A percentile compares a stretch with the other conserved stretches of the same genome.
Conservation (phyloP, 352 stramenopile species). For the Pythium scleroteichum region DNA sequence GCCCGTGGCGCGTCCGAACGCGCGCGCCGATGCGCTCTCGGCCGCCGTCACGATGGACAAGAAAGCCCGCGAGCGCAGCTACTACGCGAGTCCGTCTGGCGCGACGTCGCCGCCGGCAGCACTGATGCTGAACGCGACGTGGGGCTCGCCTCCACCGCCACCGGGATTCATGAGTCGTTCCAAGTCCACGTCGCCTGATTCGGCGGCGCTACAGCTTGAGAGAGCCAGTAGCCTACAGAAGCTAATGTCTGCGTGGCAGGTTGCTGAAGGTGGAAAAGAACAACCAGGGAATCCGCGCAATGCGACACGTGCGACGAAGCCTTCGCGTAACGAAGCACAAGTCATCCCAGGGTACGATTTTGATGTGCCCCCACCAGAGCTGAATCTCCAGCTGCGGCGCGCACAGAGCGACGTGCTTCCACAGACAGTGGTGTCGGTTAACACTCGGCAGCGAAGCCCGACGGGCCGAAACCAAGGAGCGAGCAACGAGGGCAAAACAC, state of each 20-base stretch:
- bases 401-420: conserved; percentile 17
- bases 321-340: neutral
- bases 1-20: conserved; percentile 11
- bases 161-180: conserved; percentile 3
- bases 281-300: conserved; percentile 16
- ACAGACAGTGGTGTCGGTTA: neutral
- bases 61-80: conserved; percentile 25
- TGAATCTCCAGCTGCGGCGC: neutral
- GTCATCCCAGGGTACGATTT: neutral
- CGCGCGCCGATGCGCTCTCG: conserved; percentile 25
- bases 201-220: neutral
- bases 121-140: neutral
- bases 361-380: neutral
- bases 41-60: conserved; percentile 29
- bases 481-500: neutral
- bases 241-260: conserved; percentile 46
- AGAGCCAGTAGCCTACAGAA: conserved; percentile 61
- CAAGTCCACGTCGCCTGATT: conserved; percentile 21
- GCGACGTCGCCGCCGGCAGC: conserved; percentile 6
- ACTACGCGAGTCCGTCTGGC: conserved; percentile 9
- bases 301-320: neutral
- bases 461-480: conserved; percentile 3
- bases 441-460: conserved; percentile 3
- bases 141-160: conserved; percentile 11
- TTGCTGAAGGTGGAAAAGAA: conserved; percentile 32